A percentile compares a stretch with the other conserved stretches of the same genome.
Evolutionary conservation across 2,329 filamentous ascomycete genomes (phyloP).

Genomic region (Dothideomycetes sp.): DNA sequence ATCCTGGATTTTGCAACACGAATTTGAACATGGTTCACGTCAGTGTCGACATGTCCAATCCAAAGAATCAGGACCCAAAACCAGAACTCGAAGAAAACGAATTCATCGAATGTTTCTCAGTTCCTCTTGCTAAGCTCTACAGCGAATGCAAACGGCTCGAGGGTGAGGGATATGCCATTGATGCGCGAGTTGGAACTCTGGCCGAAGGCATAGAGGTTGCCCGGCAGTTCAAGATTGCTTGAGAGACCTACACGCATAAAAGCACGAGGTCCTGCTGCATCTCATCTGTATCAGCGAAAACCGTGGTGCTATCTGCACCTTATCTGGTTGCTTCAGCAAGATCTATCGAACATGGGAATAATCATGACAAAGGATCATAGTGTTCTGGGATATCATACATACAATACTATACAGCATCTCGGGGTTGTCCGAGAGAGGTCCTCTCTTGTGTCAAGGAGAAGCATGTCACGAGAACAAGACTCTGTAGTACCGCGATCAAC

Average conservation of each 20-base stretch:
- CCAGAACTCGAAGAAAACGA: slow-evolving; percentile 53
- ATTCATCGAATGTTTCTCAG: slow-evolving; percentile 51
- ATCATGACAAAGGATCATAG: too few relatives aligned
- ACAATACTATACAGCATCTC: too few relatives aligned
- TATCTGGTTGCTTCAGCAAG: too few relatives aligned
- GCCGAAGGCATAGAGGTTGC: slow-evolving; percentile 71
- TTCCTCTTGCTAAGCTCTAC: slow-evolving; percentile 49
- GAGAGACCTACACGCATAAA: not conserved
- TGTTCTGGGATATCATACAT: too few relatives aligned
- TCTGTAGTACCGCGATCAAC: too few relatives aligned
- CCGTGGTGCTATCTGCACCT: too few relatives aligned
- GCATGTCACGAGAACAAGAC: too few relatives aligned
- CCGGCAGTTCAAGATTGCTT: slow-evolving; percentile 37
- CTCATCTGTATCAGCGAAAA: too few relatives aligned
- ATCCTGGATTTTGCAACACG: slow-evolving; percentile 51
- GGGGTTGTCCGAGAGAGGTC: too few relatives aligned
- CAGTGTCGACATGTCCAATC: slow-evolving; percentile 42
- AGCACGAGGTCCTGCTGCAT: too few relatives aligned
- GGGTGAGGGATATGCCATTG: slow-evolving; percentile 64
- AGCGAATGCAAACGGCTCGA: slow-evolving; percentile 56
- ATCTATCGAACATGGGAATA: too few relatives aligned
- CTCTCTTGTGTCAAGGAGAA: too few relatives aligned
- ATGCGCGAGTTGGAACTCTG: slow-evolving; percentile 66
- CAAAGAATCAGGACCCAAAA: slow-evolving; percentile 44
- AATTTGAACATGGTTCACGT: slow-evolving; percentile 48